A percentile compares a stretch with the other conserved stretches of the same genome.
phyloP scores from a whole-genome alignment of 306 rosid genomes.

The Psophocarpus tetragonolobus region DNA sequence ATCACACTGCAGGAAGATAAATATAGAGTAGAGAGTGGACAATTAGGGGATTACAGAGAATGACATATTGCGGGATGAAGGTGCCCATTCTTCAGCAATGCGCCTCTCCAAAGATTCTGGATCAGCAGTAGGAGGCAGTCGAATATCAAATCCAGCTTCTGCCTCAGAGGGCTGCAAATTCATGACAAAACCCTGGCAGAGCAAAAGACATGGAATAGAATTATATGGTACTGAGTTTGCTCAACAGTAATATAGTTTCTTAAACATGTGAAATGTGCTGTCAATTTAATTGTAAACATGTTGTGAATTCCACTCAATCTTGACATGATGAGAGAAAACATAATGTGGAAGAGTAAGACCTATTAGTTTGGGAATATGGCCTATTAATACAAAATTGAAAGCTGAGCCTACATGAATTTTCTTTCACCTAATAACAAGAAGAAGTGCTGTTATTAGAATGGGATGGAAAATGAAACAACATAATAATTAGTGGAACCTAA shows the following conservation, averaged over 20 bases:
- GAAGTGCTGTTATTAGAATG: too few species aligned
- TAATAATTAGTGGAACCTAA: too few species aligned
- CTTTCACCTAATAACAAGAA: neutral
- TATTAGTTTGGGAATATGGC: neutral
- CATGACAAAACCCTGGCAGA: slow-evolving; percentile 92
- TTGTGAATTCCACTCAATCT: neutral
- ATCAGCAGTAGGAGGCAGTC: slow-evolving; percentile 84
- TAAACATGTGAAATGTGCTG: neutral
- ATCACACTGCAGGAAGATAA: neutral
- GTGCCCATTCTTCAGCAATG: slow-evolving; percentile 80
- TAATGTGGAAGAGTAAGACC: neutral
- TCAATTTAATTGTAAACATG: neutral
- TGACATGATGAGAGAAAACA: neutral
- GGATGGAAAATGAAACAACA: too few species aligned
- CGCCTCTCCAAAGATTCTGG: slow-evolving; percentile 55
- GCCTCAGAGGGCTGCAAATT: slow-evolving; percentile 99
- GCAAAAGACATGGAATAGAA: slow-evolving; percentile 10
- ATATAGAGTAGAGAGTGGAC: slow-evolving; percentile 17
- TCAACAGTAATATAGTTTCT: neutral
- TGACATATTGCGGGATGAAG: slow-evolving; percentile 80
- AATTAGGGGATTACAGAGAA: slow-evolving; percentile 51
- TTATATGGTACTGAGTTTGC: neutral
- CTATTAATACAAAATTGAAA: too few species aligned
- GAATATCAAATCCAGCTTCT: slow-evolving; percentile 91
- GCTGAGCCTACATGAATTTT: too few species aligned